Evolutionary conservation across 2,329 filamentous ascomycete species (phyloP), one percentile per base, ranked within the genome.

Genomic region (Fusarium avenaceum): DNA sequence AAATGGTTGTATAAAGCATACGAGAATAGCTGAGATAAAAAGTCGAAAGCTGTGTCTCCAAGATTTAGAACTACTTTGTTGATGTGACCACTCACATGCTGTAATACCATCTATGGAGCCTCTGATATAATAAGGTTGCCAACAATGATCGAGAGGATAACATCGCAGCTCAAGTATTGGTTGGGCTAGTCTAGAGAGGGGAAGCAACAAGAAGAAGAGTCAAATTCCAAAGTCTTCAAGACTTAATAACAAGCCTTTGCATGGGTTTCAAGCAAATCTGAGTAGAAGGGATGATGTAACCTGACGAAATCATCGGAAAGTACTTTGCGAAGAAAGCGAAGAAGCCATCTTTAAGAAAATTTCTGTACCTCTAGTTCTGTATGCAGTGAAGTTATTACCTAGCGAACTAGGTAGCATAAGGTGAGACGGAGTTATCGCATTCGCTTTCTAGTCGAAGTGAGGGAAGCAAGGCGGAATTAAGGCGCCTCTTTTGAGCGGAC

Each of bases 401-500:
- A 30, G 10, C 10, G 28, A 30, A 30, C 28, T 11, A 10, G 9
- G 11, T 30, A 30, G 10, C 32, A 30, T 40, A 7, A 9, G 38
- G 19, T 38, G 42, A 56, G 20, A n/a, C 19, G 14, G n/a, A 24
- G 20, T 20, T 39, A 39, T 20, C 7, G 8, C 4, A n/a, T 44
- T 47, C 28, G 13, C 7, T 32, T 15, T 17, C 13, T 10, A 49
- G 19, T 28, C 14, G 19, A 3, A 8, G 13, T n/a, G n/a, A 44
- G 40, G 33, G 19, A 63, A 20, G 28, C 32, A 33, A 39, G 38
- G 32, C 26, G 19, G 45, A 42, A 54, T 19, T 24, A 38, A 32
- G 10, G 19, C 28, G 39, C 22, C 14, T 39, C 6, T 38, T 28
- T 22, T 14, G 9, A 42, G 17, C 19, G 22, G 14, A 26, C 51